These are phyloP conservation scores for Pinus albicaulis DNA, from an alignment of 75 land plant species.

Conservation along the genomic window DNA sequence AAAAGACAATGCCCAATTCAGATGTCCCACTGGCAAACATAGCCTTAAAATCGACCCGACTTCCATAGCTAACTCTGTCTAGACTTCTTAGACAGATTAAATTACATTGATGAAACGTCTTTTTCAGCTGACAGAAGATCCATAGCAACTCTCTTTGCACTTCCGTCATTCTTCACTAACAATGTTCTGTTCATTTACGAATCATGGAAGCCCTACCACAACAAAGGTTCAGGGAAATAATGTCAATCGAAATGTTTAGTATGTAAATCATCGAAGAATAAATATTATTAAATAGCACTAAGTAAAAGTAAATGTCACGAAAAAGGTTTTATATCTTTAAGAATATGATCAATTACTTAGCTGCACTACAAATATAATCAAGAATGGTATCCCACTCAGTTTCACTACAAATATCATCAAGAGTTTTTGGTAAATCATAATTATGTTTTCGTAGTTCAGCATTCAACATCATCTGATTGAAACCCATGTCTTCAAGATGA, in stretches of 20 bases:
- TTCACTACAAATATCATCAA: conserved; percentile 67
- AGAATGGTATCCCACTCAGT: conserved; percentile 89
- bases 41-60: no score
- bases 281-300: no score
- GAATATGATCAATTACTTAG: no score
- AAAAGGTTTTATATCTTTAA: conserved; percentile 90
- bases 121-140: conserved; percentile 86
- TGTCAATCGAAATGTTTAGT: no score
- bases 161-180: conserved; percentile 76
- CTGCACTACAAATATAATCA: no score
- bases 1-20: no score
- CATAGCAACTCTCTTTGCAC: conserved; percentile 81
- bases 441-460: conserved; percentile 68
- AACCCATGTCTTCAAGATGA: conserved; percentile 83
- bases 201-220: conserved; percentile 91
- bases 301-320: no score
- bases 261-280: no score
- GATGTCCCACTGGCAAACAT: no score
- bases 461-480: conserved; percentile 67
- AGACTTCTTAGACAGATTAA: not conserved
- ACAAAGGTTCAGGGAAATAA: no score
- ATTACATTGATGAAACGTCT: conserved; percentile 18
- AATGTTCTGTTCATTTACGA: conserved; percentile 63
- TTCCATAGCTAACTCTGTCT: conserved; percentile 1
- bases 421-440: conserved; percentile 49